Conservation (phyloP, 73 alveolate genomes). For the Effrenium voratum region DNA sequence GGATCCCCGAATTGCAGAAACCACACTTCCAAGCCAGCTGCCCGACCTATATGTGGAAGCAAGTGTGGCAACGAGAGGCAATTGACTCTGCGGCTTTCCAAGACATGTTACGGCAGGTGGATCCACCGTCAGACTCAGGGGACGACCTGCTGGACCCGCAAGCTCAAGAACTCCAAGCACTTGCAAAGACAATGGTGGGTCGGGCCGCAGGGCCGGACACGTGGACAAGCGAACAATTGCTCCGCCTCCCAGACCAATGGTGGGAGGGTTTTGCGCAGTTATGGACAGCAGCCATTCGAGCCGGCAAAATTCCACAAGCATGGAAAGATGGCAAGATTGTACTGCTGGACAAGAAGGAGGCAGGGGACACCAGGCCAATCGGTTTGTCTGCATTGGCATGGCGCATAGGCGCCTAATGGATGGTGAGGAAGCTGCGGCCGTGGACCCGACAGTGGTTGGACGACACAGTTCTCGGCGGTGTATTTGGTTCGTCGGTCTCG, state of each 20-base stretch:
- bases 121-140: too few relatives aligned
- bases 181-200: background rate
- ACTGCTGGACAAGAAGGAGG: background rate
- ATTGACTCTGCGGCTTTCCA: too few relatives aligned
- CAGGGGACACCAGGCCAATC: background rate
- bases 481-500: background rate
- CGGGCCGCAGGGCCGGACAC: background rate
- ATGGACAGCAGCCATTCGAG: background rate
- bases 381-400: background rate
- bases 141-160: background rate
- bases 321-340: background rate
- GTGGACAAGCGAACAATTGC: background rate
- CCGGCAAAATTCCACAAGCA: background rate
- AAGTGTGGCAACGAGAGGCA: too few relatives aligned
- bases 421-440: background rate
- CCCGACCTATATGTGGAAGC: too few relatives aligned
- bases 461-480: constrained; percentile 12
- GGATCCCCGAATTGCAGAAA: too few relatives aligned
- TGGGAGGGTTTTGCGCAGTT: background rate
- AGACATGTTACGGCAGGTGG: too few relatives aligned
- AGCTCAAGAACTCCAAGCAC: background rate
- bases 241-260: background rate
- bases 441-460: constrained; percentile 5
- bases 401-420: background rate
- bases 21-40: too few relatives aligned